phyloP scores from a whole-genome alignment of 495 filamentous ascomycete species.

The Pyrenula massariospora region DNA sequence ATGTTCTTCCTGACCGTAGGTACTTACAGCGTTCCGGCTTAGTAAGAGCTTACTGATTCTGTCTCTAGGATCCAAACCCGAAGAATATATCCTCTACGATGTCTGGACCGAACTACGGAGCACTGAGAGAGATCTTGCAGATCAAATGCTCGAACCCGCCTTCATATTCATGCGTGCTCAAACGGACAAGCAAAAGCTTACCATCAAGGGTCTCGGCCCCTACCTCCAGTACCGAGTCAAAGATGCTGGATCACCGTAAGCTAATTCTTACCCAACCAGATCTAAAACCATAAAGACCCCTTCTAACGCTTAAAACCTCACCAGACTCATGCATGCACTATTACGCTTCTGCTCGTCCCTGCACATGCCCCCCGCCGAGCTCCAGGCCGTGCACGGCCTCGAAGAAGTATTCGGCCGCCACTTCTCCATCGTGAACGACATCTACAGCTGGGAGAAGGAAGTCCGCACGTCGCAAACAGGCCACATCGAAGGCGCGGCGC shows the following conservation, averaged over 20 bases:
- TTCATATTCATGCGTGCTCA: conserved; percentile 26
- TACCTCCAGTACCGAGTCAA: conserved; percentile 20
- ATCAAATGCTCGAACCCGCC: conserved; percentile 19
- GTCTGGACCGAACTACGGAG: conserved; percentile 26
- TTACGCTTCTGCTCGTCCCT: conserved; percentile 28
- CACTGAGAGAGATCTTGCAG: conserved; percentile 14
- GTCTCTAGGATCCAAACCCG: conserved; percentile 8
- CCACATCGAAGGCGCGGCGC: conserved; percentile 16
- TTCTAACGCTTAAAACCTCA: no score
- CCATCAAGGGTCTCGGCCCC: conserved; percentile 9
- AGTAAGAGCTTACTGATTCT: no score
- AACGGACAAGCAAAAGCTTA: conserved; percentile 9
- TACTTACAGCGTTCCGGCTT: no score
- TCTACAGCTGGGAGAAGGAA: conserved; percentile 29
- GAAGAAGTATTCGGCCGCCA: conserved; percentile 22
- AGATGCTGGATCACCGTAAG: no score
- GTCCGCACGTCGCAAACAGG: conserved; percentile 5
- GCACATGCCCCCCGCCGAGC: conserved; percentile 9
- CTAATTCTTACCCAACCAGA: no score
- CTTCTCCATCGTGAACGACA: conserved; percentile 28
- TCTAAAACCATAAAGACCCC: no score
- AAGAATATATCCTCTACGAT: conserved; percentile 24
- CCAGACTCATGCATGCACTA: conserved; percentile 21
- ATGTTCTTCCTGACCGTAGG: conserved; percentile 17
- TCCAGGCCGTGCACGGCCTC: conserved; percentile 5